A percentile compares a stretch with the other conserved stretches of the same genome.
Evolutionary conservation across 805 yeast genomes (phyloP).

Genomic region (Zygosaccharomyces gambellarensis): DNA sequence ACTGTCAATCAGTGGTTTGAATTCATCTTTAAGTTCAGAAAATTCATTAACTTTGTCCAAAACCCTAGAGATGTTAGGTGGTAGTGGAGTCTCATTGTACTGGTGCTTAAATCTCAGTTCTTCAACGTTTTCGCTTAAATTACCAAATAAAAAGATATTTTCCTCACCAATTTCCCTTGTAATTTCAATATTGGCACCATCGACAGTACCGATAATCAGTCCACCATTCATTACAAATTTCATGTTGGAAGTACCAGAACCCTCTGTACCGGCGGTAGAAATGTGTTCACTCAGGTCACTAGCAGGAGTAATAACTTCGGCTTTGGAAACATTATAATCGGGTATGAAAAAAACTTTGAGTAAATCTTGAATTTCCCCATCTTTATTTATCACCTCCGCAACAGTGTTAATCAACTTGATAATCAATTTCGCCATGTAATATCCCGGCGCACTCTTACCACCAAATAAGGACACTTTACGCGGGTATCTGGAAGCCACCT

Average conservation of each 20-base stretch:
- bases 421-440: conserved; percentile 88
- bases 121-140: conserved; percentile 84
- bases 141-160: conserved; percentile 87
- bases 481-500: conserved; percentile 54
- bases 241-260: conserved; percentile 95
- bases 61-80: conserved; percentile 57
- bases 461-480: conserved; percentile 83
- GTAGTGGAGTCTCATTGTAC: conserved; percentile 49
- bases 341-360: conserved; percentile 86
- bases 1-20: conserved; percentile 61
- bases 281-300: conserved; percentile 89
- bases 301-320: conserved; percentile 86
- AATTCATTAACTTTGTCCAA: conserved; percentile 63
- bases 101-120: conserved; percentile 73
- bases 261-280: conserved; percentile 96
- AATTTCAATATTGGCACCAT: conserved; percentile 94
- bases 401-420: conserved; percentile 82
- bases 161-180: conserved; percentile 92
- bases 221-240: conserved; percentile 94
- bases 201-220: conserved; percentile 89
- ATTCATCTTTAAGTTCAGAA: conserved; percentile 59
- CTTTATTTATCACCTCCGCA: conserved; percentile 73
- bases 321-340: conserved; percentile 91
- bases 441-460: conserved; percentile 98
- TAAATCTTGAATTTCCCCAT: conserved; percentile 64